These are phyloP conservation scores for Chenopodium quinoa DNA, from an alignment of 148 eudicot species.

Conservation along the genomic window DNA sequence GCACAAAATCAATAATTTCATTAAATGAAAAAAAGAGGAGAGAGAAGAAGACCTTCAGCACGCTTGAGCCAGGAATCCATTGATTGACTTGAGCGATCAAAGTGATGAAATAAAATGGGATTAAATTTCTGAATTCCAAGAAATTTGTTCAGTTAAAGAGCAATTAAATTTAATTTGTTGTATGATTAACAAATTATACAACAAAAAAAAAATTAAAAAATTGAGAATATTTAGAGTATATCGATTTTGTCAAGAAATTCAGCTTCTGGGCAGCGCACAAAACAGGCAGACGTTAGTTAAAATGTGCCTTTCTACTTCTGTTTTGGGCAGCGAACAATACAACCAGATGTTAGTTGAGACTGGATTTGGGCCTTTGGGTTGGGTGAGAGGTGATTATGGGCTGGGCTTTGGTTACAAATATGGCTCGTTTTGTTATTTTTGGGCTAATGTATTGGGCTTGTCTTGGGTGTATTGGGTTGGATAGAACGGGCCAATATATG, in stretches of 20 bases:
- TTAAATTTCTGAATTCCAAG: not conserved
- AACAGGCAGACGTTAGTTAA: conserved; percentile 21
- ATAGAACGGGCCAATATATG: no score
- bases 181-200: not conserved
- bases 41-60: conserved; percentile 61
- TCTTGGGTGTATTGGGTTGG: no score
- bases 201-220: no score
- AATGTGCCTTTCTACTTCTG: conserved; percentile 13
- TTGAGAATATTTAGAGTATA: not conserved
- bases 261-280: conserved; percentile 7
- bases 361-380: not conserved
- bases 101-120: conserved; percentile 12
- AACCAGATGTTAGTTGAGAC: not conserved
- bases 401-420: no score
- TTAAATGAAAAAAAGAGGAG: not conserved
- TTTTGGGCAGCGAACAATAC: not conserved
- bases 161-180: not conserved
- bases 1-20: conserved; percentile 1
- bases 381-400: no score
- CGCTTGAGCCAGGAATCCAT: conserved; percentile 90
- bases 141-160: not conserved
- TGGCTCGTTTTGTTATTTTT: no score
- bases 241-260: not conserved
- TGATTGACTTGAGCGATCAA: conserved; percentile 21
- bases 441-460: no score